Base-by-base conservation (phyloP, 306 rosid genomes). In the Cercis canadensis region DNA sequence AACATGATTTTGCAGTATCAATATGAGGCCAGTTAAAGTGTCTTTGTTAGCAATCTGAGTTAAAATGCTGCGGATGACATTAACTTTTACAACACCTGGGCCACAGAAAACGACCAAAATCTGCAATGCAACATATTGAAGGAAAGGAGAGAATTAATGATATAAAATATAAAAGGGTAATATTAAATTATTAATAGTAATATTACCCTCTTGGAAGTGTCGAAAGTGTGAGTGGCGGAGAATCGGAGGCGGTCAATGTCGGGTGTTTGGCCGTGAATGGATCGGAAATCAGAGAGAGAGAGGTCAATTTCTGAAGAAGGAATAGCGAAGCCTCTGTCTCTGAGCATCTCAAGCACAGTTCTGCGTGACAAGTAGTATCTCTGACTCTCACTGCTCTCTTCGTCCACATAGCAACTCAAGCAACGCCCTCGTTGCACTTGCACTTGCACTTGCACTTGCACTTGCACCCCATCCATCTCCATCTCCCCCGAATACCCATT, bases 301-400 rank as follows among this genome's bases (percentile, higher is more conserved):
- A 84, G 83, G 17, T 75, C 74, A 68, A 87, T 76, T 65, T 94
- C 91, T 0, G 82, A 39, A 34, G 85, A 2, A 16, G 89, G 88
- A 13, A 91, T 54, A 6, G 88, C 39, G 57, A 49, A 94, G 63
- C 97, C 99, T 75, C 99, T 81, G 83, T 94, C 99, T 41, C 34
- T 83, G 39, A 94, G 92, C 97, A 91, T 94, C 84, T 94, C 97
- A 19, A 89, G 57, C 6, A 80, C 70, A 4, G 99, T 94, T 70
- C 70, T 83, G 11, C 97, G 95, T 7, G 96, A 78, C 0, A 91
- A 74, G 62, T 69, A 91, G 85, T 90, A 91, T 41, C 95, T 56
- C 76, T 90, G 92, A 59, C 88, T 87, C 71, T 91, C 99, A 0
- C 51, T 53, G 81, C 77, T 81, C 0, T 92, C 99, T 8, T 83